Conservation (phyloP, 2,329 filamentous ascomycete genomes). For the Penicillium sp. region DNA sequence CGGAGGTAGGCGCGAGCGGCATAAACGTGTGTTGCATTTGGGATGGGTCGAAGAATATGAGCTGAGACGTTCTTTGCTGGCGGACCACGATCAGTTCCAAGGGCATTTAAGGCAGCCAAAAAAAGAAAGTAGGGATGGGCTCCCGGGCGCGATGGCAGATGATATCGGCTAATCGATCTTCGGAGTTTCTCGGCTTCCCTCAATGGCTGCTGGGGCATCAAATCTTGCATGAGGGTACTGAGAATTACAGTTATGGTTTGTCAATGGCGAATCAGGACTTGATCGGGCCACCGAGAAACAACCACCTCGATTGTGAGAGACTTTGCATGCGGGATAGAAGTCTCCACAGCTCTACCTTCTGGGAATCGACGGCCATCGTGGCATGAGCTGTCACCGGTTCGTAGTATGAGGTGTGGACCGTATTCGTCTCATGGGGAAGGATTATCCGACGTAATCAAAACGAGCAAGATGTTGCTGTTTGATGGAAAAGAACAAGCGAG, state of each 20-base stretch:
- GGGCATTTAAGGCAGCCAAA: neutral
- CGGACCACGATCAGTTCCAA: neutral
- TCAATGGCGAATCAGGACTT: neutral
- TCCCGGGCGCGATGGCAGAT: neutral
- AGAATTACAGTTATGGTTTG: too few species aligned
- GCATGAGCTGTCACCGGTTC: neutral
- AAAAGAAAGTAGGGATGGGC: too few species aligned
- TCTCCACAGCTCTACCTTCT: neutral
- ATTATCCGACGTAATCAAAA: neutral
- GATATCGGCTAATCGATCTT: neutral
- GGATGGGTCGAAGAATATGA: neutral
- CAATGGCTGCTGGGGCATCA: neutral
- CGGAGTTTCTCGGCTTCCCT: neutral
- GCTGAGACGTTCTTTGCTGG: neutral
- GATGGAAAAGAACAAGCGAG: neutral
- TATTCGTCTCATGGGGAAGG: conserved; percentile 1
- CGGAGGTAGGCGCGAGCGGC: neutral
- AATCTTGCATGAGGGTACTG: neutral
- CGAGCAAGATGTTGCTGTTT: neutral
- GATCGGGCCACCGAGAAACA: neutral
- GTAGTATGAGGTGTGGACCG: neutral
- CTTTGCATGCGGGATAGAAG: neutral
- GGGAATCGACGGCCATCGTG: neutral
- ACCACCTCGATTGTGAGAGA: neutral
- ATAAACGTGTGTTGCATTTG: conserved; percentile 4